A percentile compares a stretch with the other conserved stretches of the same genome.
Conservation (phyloP, 1,139 yeast species). For the Insectozyma bohioensis region DNA sequence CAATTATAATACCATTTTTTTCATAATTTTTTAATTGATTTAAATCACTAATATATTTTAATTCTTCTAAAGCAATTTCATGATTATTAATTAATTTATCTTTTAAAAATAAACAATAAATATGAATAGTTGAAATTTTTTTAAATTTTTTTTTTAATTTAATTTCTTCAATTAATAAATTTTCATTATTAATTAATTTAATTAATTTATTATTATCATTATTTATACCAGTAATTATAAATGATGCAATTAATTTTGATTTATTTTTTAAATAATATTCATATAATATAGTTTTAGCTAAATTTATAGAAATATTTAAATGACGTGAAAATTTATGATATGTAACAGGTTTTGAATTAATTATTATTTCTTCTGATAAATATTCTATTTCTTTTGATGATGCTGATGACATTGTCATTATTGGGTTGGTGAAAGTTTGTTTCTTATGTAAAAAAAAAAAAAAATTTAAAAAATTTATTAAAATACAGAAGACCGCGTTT, state of each 20-base stretch:
- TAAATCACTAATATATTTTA: conserved; percentile 20
- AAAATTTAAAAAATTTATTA: not conserved
- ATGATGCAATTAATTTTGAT: conserved; percentile 32
- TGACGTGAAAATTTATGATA: conserved; percentile 30
- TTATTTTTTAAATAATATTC: conserved; percentile 34
- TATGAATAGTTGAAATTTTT: conserved; percentile 27
- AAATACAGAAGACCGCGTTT: too few species aligned
- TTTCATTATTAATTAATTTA: conserved; percentile 22
- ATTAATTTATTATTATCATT: conserved; percentile 14
- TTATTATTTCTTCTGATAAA: conserved; percentile 27
- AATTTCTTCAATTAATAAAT: conserved; percentile 17
- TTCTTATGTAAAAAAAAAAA: conserved; percentile 2
- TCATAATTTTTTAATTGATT: conserved; percentile 21
- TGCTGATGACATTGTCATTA: conserved; percentile 38
- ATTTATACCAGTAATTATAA: conserved; percentile 30
- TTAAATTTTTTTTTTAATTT: conserved; percentile 22
- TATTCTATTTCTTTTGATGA: conserved; percentile 29
- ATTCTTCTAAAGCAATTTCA: conserved; percentile 33
- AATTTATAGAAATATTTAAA: conserved; percentile 26
- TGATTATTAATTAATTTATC: conserved; percentile 17
- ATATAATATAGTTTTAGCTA: conserved; percentile 30
- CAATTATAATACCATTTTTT: conserved; percentile 34
- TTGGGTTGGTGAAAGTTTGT: too few species aligned
- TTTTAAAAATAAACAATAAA: conserved; percentile 29
- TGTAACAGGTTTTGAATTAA: conserved; percentile 27